phyloP scores from a whole-genome alignment of 164 flowering plant species.

The Platanus orientalis region DNA sequence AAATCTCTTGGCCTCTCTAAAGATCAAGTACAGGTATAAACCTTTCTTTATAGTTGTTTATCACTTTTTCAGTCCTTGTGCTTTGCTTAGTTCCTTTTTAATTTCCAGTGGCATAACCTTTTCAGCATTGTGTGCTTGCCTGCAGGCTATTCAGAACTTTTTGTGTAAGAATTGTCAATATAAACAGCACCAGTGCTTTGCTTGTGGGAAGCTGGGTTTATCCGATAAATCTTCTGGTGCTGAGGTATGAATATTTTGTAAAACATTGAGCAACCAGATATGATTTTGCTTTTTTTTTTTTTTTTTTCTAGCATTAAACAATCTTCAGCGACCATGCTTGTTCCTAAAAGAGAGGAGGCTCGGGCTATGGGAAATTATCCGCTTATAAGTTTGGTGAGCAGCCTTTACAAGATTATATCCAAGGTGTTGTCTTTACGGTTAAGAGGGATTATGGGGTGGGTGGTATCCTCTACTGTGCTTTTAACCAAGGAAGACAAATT shows the following conservation, averaged over 20 bases:
- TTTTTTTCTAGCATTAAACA: no score
- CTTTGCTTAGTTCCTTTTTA: not conserved
- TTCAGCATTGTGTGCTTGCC: not conserved
- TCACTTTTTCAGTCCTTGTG: not conserved
- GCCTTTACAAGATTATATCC: no score
- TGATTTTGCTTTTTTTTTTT: no score
- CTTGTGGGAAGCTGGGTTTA: constrained; percentile 74
- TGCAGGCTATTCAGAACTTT: constrained; percentile 54
- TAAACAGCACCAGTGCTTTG: constrained; percentile 74
- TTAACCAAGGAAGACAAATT: no score
- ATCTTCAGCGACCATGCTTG: no score
- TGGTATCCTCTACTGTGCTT: no score
- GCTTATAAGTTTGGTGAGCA: no score
- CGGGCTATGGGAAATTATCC: no score
- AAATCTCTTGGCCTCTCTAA: constrained; percentile 48
- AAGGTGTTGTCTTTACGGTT: no score
- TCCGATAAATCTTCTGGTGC: constrained; percentile 59
- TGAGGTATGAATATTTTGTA: constrained; percentile 46
- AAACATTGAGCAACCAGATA: no score
- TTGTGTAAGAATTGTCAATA: constrained; percentile 64
- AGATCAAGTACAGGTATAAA: constrained; percentile 51
- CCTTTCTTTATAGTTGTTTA: not conserved
- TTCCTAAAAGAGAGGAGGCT: no score
- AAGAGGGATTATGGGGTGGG: no score
- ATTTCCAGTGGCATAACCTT: not conserved